phyloP scores from a whole-genome alignment of 768 basidiomycete species.

The Termitomyces sp. region DNA sequence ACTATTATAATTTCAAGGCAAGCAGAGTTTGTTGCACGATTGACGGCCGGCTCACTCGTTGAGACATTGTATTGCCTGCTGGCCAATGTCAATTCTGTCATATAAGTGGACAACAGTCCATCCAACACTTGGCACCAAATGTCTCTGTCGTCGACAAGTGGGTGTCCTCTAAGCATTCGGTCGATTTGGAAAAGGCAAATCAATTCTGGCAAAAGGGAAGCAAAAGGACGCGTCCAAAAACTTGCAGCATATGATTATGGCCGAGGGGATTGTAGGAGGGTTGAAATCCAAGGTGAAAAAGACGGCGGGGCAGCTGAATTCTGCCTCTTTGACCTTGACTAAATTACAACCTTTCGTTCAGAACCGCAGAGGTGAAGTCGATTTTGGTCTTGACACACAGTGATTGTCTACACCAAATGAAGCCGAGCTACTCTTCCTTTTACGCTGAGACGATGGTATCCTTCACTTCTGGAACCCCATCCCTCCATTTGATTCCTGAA shows the following conservation, averaged over 20 bases:
- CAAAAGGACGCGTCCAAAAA: constrained; percentile 18
- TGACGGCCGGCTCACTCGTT: constrained; percentile 16
- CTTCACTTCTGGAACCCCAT: constrained; percentile 46
- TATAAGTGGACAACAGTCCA: neutral
- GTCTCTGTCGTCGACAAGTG: constrained; percentile 8
- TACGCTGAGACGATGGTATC: constrained; percentile 1
- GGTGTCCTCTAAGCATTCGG: constrained; percentile 10
- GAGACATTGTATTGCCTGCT: constrained; percentile 22
- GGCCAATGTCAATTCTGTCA: constrained; percentile 8
- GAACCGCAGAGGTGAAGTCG: constrained; percentile 6
- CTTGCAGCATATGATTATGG: constrained; percentile 17
- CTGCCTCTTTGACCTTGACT: constrained; percentile 7
- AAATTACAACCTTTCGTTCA: constrained; percentile 13
- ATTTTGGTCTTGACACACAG: constrained; percentile 15
- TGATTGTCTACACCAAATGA: neutral
- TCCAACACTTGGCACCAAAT: constrained; percentile 8
- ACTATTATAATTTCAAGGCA: constrained; percentile 18
- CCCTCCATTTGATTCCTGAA: constrained; percentile 50
- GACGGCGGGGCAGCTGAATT: neutral
- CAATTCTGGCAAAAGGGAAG: constrained; percentile 21
- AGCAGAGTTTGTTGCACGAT: constrained; percentile 13
- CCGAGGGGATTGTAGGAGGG: constrained; percentile 12
- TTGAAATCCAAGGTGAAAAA: constrained; percentile 9
- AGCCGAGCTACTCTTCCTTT: neutral
- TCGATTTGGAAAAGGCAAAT: constrained; percentile 19